These are phyloP conservation scores for Coccinonectria pachysandricola DNA, from an alignment of 2,329 filamentous ascomycete species.

Conservation along the genomic window DNA sequence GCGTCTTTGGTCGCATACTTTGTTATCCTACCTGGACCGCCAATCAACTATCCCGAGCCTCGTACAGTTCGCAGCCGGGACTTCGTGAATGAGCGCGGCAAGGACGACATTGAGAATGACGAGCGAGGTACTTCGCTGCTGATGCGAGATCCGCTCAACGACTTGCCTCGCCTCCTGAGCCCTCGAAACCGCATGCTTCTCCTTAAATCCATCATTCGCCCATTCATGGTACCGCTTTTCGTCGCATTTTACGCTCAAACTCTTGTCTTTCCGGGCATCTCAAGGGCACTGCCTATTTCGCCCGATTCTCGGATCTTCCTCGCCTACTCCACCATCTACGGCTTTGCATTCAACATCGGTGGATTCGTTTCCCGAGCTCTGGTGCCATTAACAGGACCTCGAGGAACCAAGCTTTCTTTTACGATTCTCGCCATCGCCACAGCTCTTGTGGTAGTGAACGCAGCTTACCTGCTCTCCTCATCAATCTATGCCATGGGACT, in stretches of 20 bases:
- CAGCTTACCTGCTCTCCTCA: slow-evolving; percentile 13
- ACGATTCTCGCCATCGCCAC: slow-evolving; percentile 5
- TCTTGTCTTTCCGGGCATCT: slow-evolving; percentile 18
- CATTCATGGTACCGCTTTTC: slow-evolving; percentile 20
- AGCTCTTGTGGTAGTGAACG: slow-evolving; percentile 10
- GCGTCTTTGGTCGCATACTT: slow-evolving; percentile 19
- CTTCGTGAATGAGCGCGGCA: slow-evolving; percentile 1
- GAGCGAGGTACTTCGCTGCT: slow-evolving; percentile 25
- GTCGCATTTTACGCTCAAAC: slow-evolving; percentile 14
- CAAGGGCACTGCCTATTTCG: slow-evolving; percentile 17
- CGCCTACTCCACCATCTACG: slow-evolving; percentile 19
- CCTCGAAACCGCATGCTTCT: slow-evolving; percentile 9
- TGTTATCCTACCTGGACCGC: slow-evolving; percentile 18
- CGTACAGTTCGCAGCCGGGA: neutral
- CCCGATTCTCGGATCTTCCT: slow-evolving; percentile 16
- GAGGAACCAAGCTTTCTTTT: slow-evolving; percentile 5
- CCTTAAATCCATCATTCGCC: slow-evolving; percentile 7
- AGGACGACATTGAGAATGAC: slow-evolving; percentile 10
- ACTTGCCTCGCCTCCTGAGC: slow-evolving; percentile 8
- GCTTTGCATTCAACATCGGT: slow-evolving; percentile 20
- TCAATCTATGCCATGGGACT: slow-evolving; percentile 13
- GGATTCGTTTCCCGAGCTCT: slow-evolving; percentile 16
- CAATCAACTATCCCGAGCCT: slow-evolving; percentile 12
- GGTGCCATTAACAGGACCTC: slow-evolving; percentile 10
- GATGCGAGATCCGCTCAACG: slow-evolving; percentile 24